These are phyloP conservation scores for Ambrosiella beaveri DNA, from an alignment of 2,329 filamentous ascomycete genomes.

Conservation along the genomic window DNA sequence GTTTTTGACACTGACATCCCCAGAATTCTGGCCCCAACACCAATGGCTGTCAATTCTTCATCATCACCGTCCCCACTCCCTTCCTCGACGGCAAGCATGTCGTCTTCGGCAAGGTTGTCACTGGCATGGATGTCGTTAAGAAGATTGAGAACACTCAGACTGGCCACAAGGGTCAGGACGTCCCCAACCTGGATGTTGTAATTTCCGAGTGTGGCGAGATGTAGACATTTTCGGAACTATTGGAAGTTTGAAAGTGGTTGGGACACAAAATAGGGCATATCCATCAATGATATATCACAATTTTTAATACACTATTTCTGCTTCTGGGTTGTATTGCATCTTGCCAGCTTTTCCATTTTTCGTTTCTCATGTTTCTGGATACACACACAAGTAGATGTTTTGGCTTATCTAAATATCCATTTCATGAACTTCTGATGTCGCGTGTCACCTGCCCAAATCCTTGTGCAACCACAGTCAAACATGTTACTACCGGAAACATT, in stretches of 20 bases:
- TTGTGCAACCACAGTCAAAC: neutral
- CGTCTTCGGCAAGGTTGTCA: slow-evolving; percentile 79
- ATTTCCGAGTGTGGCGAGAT: slow-evolving; percentile 88
- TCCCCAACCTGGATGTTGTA: slow-evolving; percentile 68
- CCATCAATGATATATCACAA: neutral
- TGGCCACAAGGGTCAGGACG: slow-evolving; percentile 53
- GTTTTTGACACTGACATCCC: neutral
- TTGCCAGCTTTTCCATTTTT: too few relatives aligned
- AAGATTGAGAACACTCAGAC: slow-evolving; percentile 90
- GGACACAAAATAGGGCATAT: too few relatives aligned
- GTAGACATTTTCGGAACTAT: slow-evolving; percentile 27
- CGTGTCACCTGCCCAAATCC: neutral
- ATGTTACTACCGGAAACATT: neutral
- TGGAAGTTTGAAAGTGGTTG: neutral
- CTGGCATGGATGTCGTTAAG: slow-evolving; percentile 75
- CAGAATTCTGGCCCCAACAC: slow-evolving; percentile 83
- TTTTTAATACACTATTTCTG: neutral
- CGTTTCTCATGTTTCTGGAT: neutral
- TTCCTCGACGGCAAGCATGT: slow-evolving; percentile 89
- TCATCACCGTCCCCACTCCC: slow-evolving; percentile 73
- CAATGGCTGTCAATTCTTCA: slow-evolving; percentile 95
- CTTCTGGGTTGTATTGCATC: neutral
- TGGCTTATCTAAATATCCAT: neutral
- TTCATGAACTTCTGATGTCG: neutral
- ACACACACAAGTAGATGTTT: neutral